Conservation (phyloP, 2,329 filamentous ascomycete species). For the Cytospora leucostoma region DNA sequence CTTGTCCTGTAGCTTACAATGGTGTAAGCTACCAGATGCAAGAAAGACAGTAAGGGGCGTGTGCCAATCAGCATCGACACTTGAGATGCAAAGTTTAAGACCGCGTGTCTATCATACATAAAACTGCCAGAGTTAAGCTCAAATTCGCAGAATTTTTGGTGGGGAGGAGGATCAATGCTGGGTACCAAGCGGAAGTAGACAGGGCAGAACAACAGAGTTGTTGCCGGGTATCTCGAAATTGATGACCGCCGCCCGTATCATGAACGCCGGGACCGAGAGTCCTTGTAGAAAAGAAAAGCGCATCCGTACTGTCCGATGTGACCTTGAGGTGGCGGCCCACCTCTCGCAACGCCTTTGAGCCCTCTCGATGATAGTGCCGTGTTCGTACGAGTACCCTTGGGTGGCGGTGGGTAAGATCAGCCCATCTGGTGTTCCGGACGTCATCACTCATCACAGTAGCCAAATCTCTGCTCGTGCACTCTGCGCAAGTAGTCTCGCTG, state of each 20-base stretch:
- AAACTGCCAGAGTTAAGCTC: conserved; percentile 29
- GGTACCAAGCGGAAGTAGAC: conserved; percentile 16
- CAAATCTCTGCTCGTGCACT: conserved; percentile 48
- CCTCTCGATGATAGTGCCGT: not conserved
- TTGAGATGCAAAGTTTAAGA: conserved; percentile 17
- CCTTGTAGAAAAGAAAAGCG: not conserved
- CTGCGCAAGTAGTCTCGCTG: conserved; percentile 66
- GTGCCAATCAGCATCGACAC: conserved; percentile 14
- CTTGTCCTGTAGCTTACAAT: conserved; percentile 14
- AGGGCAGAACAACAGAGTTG: conserved; percentile 17
- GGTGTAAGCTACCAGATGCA: not conserved
- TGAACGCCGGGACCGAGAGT: conserved; percentile 21
- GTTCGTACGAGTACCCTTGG: not conserved
- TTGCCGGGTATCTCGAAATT: conserved; percentile 27
- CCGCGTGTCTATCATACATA: conserved; percentile 26
- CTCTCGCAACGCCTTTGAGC: conserved; percentile 3
- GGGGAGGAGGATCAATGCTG: conserved; percentile 13
- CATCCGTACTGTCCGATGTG: conserved; percentile 7
- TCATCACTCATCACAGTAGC: conserved; percentile 37
- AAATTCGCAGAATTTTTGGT: conserved; percentile 13
- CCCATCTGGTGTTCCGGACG: not conserved
- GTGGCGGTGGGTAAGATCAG: not conserved
- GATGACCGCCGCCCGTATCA: conserved; percentile 16
- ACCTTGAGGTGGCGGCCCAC: not conserved
- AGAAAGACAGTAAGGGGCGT: conserved; percentile 5